A percentile compares a stretch with the other conserved stretches of the same genome.
These are phyloP conservation scores for Saccharum officinarum DNA, from an alignment of 176 grass and related monocot genomes.

Conservation along the genomic window DNA sequence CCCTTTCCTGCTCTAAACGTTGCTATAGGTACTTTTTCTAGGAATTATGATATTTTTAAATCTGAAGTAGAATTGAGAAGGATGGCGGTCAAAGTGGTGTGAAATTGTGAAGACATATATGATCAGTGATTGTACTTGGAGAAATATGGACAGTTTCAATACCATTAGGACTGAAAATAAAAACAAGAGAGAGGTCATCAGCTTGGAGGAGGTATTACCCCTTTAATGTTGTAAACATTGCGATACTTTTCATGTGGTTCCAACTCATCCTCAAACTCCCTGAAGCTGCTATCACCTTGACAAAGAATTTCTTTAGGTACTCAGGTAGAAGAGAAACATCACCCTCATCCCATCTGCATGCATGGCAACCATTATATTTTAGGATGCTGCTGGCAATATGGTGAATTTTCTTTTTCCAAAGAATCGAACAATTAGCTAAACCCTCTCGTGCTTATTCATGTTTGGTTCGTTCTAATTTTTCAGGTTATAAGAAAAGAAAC, in stretches of 20 bases:
- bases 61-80: too few relatives aligned
- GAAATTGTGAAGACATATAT: too few relatives aligned
- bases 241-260: slow-evolving; percentile 36
- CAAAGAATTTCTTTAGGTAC: slow-evolving; percentile 25
- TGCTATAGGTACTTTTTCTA: too few relatives aligned
- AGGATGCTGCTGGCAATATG: background rate
- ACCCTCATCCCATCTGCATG: slow-evolving; percentile 42
- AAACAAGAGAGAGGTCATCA: background rate
- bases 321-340: slow-evolving; percentile 16
- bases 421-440: background rate
- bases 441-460: background rate
- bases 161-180: background rate
- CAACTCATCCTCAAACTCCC: slow-evolving; percentile 33
- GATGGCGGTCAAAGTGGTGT: too few relatives aligned
- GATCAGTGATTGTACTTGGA: background rate
- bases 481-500: background rate
- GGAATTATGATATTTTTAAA: too few relatives aligned
- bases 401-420: background rate
- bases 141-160: background rate
- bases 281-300: slow-evolving; percentile 15
- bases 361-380: background rate
- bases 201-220: background rate
- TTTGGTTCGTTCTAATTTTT: background rate
- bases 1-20: too few relatives aligned
- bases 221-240: background rate